These are phyloP conservation scores for Fraxinus paxiana DNA, from an alignment of 305 asterid genomes.

Conservation along the genomic window DNA sequence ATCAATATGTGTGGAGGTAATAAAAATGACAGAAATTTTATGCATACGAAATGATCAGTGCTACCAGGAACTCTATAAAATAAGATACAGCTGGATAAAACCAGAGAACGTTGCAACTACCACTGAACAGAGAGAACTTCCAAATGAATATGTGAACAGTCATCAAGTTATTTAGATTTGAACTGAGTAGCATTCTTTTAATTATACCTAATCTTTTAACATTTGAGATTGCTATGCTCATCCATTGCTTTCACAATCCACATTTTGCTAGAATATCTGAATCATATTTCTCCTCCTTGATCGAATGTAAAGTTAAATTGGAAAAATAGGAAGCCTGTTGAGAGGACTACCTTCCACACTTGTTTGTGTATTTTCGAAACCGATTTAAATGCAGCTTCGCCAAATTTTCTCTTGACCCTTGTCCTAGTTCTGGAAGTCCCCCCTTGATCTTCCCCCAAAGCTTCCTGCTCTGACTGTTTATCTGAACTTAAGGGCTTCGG, in stretches of 20 bases:
- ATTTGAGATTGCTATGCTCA: neutral
- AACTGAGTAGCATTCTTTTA: neutral
- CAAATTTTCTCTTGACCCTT: slow-evolving; percentile 38
- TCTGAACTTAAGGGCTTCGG: neutral
- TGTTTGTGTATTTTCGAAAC: slow-evolving; percentile 36
- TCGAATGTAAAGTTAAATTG: neutral
- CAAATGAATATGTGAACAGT: neutral
- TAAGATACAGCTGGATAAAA: neutral
- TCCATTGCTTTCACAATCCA: neutral
- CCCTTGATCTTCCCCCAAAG: neutral
- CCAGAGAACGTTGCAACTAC: neutral
- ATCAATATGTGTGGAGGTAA: neutral
- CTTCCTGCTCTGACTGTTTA: slow-evolving; percentile 11
- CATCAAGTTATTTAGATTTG: neutral
- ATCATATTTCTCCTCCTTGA: neutral
- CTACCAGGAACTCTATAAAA: neutral
- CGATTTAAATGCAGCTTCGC: slow-evolving; percentile 19
- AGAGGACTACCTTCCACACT: slow-evolving; percentile 40
- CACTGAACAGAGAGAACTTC: neutral
- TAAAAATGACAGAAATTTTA: no score
- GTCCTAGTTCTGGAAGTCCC: slow-evolving; percentile 15
- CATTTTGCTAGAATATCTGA: neutral
- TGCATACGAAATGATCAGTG: neutral
- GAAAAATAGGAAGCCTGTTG: neutral
- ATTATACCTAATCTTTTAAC: neutral